phyloP scores from a whole-genome alignment of 75 land plant genomes.

The Adiantum capillusveneris region DNA sequence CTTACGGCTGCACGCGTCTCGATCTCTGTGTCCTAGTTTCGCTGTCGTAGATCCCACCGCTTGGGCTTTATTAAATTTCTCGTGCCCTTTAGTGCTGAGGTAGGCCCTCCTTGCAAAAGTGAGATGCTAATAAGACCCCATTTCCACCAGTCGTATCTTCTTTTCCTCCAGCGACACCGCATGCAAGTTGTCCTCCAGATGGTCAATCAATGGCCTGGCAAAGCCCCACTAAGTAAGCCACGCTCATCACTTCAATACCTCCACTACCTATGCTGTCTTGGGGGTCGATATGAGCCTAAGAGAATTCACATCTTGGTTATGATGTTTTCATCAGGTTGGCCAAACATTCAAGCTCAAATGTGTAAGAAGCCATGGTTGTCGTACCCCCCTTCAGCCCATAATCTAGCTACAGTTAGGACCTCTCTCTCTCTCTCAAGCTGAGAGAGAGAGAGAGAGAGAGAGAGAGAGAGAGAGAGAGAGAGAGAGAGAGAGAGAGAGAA shows the following conservation, averaged over 20 bases:
- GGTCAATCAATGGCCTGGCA: slow-evolving; percentile 55
- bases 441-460: no score
- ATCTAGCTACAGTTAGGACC: slow-evolving; percentile 43
- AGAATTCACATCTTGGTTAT: no score
- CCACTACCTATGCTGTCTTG: slow-evolving; percentile 50
- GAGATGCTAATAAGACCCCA: slow-evolving; percentile 21
- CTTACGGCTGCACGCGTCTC: no score
- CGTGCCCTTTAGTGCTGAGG: no score
- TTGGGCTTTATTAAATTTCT: no score
- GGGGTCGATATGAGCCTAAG: slow-evolving; percentile 43
- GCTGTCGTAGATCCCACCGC: no score
- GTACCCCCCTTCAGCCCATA: slow-evolving; percentile 63
- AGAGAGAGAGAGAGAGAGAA: no score
- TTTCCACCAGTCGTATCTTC: slow-evolving; percentile 10
- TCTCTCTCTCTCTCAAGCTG: slow-evolving; percentile 33
- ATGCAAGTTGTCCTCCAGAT: slow-evolving; percentile 52
- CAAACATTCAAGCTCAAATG: slow-evolving; percentile 48
- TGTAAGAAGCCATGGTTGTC: slow-evolving; percentile 34
- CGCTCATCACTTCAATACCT: slow-evolving; percentile 44
- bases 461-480: no score
- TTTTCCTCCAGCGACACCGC: slow-evolving; percentile 39
- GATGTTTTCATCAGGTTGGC: slow-evolving; percentile 44
- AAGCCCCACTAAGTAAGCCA: slow-evolving; percentile 45
- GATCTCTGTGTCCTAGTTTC: no score
- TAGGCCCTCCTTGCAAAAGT: slow-evolving; percentile 52